phyloP scores from a whole-genome alignment of 2,329 filamentous ascomycete genomes.

The Teratosphaeria epicoccoides region DNA sequence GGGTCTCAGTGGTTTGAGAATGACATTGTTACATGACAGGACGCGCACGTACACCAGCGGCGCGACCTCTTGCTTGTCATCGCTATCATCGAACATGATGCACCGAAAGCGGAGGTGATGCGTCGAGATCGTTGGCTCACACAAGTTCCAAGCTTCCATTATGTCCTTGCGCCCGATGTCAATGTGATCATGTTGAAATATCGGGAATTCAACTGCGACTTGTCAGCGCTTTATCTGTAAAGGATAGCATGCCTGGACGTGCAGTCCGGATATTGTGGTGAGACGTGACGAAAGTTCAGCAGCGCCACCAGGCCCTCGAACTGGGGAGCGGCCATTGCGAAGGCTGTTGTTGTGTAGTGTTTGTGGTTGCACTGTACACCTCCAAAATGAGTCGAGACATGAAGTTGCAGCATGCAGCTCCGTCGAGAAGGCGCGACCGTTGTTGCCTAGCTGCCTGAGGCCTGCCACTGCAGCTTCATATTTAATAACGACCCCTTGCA shows the following conservation, averaged over 20 bases:
- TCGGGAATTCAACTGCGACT: neutral
- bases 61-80: conserved; percentile 22
- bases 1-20: conserved; percentile 23
- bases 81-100: conserved; percentile 34
- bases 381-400: neutral
- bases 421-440: neutral
- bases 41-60: conserved; percentile 40
- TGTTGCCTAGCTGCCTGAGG: neutral
- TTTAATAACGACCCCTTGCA: conserved; percentile 21
- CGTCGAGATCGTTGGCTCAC: conserved; percentile 32
- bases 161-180: conserved; percentile 23
- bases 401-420: neutral
- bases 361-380: neutral
- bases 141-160: conserved; percentile 11
- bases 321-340: neutral
- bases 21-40: conserved; percentile 35
- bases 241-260: neutral
- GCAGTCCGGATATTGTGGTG: neutral
- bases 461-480: conserved; percentile 3
- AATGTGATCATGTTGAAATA: conserved; percentile 11
- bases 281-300: neutral
- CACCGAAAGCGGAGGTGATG: conserved; percentile 38
- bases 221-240: neutral
- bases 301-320: neutral
- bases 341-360: neutral